Conservation (phyloP, 345 rosid genomes). For the Gossypium australe region DNA sequence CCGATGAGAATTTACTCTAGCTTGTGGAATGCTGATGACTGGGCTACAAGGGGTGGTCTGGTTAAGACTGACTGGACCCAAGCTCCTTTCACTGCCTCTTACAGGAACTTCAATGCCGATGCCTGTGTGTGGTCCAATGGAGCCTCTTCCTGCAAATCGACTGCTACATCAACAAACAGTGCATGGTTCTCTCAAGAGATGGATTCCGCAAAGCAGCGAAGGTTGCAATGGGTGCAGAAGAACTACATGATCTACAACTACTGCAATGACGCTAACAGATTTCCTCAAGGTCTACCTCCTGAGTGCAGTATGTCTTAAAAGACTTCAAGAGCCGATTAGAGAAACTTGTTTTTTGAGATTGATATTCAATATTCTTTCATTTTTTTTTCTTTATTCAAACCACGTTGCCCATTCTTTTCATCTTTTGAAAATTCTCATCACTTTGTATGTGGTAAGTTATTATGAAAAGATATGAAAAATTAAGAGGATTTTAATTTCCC, state of each 20-base stretch:
- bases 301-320: conserved; percentile 18
- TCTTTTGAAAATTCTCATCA: too few relatives aligned
- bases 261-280: conserved; percentile 24
- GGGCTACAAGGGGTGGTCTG: too few relatives aligned
- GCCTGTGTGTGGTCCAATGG: too few relatives aligned
- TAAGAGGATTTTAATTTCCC: not conserved
- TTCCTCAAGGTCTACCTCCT: not conserved
- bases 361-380: not conserved
- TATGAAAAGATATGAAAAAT: not conserved
- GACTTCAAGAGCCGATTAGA: too few relatives aligned
- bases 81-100: too few relatives aligned
- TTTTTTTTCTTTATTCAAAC: not conserved
- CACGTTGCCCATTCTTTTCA: too few relatives aligned
- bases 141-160: too few relatives aligned
- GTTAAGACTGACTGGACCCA: too few relatives aligned
- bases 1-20: too few relatives aligned
- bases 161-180: not conserved
- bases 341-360: too few relatives aligned
- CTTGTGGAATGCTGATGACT: too few relatives aligned
- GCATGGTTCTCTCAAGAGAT: not conserved
- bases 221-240: conserved; percentile 24
- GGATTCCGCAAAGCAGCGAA: not conserved
- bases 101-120: too few relatives aligned
- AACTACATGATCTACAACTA: conserved; percentile 30
- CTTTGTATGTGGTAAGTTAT: not conserved